Evolutionary conservation across 2,329 filamentous ascomycete genomes (phyloP).

Genomic region (Sclerotinia subarctica): DNA sequence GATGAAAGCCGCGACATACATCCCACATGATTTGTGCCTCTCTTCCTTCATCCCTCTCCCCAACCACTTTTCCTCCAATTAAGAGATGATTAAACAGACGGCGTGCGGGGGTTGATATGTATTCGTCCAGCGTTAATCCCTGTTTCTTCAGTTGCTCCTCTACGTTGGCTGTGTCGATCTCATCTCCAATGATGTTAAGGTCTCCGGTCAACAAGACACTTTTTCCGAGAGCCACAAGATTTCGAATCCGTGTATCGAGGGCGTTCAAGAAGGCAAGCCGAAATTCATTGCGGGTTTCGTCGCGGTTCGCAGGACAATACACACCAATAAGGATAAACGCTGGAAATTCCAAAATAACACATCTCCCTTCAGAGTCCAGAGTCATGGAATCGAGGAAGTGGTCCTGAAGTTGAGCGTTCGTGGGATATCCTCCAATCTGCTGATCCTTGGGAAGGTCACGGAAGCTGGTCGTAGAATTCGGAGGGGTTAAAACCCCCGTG

Average conservation of each 20-base stretch:
- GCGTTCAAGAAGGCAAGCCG: slow-evolving; percentile 75
- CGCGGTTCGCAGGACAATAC: slow-evolving; percentile 86
- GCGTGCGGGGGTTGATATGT: slow-evolving; percentile 67
- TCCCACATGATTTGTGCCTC: slow-evolving; percentile 77
- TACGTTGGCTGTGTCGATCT: slow-evolving; percentile 72
- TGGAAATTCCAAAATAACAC: slow-evolving; percentile 86
- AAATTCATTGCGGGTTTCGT: slow-evolving; percentile 79
- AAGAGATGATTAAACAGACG: slow-evolving; percentile 85
- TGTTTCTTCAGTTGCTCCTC: slow-evolving; percentile 70
- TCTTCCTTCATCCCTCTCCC: slow-evolving; percentile 64
- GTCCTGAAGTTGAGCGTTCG: slow-evolving; percentile 60
- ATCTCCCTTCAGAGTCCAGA: slow-evolving; percentile 88
- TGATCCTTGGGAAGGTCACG: slow-evolving; percentile 69
- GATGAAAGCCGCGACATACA: slow-evolving; percentile 77
- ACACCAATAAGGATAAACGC: slow-evolving; percentile 91
- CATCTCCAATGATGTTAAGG: slow-evolving; percentile 68
- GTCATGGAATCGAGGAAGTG: slow-evolving; percentile 63
- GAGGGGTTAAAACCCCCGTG: slow-evolving; percentile 72
- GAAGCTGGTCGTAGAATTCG: slow-evolving; percentile 68
- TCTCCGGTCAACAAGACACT: slow-evolving; percentile 84
- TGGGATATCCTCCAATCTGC: slow-evolving; percentile 87
- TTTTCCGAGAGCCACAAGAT: slow-evolving; percentile 76
- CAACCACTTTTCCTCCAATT: slow-evolving; percentile 65
- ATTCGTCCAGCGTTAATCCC: slow-evolving; percentile 65
- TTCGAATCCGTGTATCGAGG: slow-evolving; percentile 79